phyloP scores from a whole-genome alignment of 805 yeast species.

The Lipomyces chichibuensis region DNA sequence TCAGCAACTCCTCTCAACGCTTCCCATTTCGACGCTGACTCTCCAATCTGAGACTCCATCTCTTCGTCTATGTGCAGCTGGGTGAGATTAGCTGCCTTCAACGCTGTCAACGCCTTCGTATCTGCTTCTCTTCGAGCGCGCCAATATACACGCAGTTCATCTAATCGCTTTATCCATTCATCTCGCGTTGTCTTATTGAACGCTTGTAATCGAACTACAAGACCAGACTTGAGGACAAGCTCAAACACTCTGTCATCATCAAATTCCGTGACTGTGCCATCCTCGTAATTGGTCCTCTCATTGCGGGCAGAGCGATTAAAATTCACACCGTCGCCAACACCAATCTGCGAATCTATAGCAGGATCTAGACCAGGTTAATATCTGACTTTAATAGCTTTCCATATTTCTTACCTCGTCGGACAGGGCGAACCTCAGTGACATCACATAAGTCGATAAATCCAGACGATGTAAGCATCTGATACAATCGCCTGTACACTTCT shows the following conservation, averaged over 20 bases:
- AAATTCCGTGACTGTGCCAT: constrained; percentile 24
- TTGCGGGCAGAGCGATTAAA: constrained; percentile 28
- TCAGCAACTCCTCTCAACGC: constrained; percentile 58
- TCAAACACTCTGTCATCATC: constrained; percentile 56
- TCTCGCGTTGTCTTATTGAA: constrained; percentile 54
- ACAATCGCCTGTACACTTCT: constrained; percentile 65
- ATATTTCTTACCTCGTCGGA: constrained; percentile 35
- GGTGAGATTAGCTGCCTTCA: constrained; percentile 53
- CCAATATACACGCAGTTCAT: constrained; percentile 62
- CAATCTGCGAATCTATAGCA: constrained; percentile 23
- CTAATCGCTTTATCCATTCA: constrained; percentile 66
- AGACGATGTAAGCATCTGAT: constrained; percentile 59
- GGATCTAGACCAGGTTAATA: constrained; percentile 8
- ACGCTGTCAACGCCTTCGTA: constrained; percentile 43
- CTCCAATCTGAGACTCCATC: constrained; percentile 58
- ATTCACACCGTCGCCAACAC: constrained; percentile 28
- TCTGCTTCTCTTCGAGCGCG: constrained; percentile 50
- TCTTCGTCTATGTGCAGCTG: constrained; percentile 57
- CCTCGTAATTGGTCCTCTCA: constrained; percentile 23
- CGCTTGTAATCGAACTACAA: constrained; percentile 58
- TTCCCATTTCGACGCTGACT: constrained; percentile 56
- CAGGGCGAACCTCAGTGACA: constrained; percentile 36
- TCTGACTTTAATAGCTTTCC: background rate
- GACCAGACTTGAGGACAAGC: constrained; percentile 53
- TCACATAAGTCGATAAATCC: constrained; percentile 60